Base-by-base conservation (phyloP, 805 yeast genomes). In the Teunomyces cretensis region DNA sequence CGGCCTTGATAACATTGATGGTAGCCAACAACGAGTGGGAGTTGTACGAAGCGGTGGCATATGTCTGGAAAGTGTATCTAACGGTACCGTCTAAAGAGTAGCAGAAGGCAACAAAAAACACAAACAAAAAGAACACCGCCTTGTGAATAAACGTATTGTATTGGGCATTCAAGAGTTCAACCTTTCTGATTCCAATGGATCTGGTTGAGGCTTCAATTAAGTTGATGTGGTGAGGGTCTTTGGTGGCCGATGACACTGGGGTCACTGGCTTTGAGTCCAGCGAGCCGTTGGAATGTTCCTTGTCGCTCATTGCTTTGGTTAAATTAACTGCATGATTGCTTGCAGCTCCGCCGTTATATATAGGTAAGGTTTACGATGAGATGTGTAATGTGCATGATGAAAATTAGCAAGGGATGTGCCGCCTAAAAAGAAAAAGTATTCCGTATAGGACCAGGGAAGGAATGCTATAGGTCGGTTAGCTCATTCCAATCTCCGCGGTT, bases 11-110 rank as follows among this genome's bases (percentile, higher is more conserved):
- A 24, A 81, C 84, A 48, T 76, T 72, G 46, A 84, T 75, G 2
- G 88, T 79, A 5, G 88, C 73, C 36, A 76, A 60, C 45, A 80
- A 65, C 6, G 88, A 76, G 56, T 83, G 86, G 11, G 60, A 53
- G 22, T 71, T 46, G 62, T 78, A 84, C 11, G 82, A 72, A 39
- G 70, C 61, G 7, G 86, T 75, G 12, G 88, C 89, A 49, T 72
- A 73, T 3, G 76, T 57, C 52, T 80, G 83, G 48, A 73, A 79
- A 13, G 72, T 67, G 41, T 58, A 65, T 51, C 84, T 68, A 39
- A 75, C 59, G 32, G 72, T 72, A 42, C 77, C 73, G 54, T 83
- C 88, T 39, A 84, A 65, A 30, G 84, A 80, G 53, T 81, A 81
- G 22, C 76, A 75, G 53, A 81, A 84, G 15, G 85, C 76, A 38